Conservation (phyloP, 2,329 filamentous ascomycete species). For the Colletotrichum cordylinicola region DNA sequence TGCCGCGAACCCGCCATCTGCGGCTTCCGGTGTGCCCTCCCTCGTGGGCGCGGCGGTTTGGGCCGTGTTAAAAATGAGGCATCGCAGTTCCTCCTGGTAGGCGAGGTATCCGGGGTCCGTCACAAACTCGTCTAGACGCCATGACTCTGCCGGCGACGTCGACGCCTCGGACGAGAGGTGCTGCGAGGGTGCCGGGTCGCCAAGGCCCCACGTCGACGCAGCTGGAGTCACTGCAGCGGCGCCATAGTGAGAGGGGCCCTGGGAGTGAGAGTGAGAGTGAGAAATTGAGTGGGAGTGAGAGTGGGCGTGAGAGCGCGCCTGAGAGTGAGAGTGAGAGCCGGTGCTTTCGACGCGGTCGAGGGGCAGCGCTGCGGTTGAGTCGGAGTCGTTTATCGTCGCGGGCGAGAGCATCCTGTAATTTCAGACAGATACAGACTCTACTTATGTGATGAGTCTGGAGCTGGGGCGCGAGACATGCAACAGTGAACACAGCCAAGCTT, state of each 20-base stretch:
- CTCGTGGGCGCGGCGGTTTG: slow-evolving; percentile 48
- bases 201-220: slow-evolving; percentile 1
- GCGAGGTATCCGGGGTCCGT: slow-evolving; percentile 48
- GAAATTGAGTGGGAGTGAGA: neutral
- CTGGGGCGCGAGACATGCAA: neutral
- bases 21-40: slow-evolving; percentile 38
- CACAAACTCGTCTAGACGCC: slow-evolving; percentile 39
- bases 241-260: neutral
- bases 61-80: slow-evolving; percentile 51
- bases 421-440: neutral
- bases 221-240: neutral
- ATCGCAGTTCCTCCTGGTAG: slow-evolving; percentile 51
- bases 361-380: neutral
- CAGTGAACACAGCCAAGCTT: neutral
- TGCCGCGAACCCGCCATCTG: slow-evolving; percentile 7
- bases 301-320: neutral
- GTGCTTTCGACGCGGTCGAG: neutral
- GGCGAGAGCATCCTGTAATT: neutral
- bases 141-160: slow-evolving; percentile 32
- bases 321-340: neutral
- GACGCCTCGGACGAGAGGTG: slow-evolving; percentile 19
- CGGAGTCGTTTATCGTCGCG: neutral
- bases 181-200: slow-evolving; percentile 9
- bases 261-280: neutral
- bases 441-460: neutral